Percentiles rank a stretch among this genome's conserved stretches.
Conservation (phyloP, 495 filamentous ascomycete genomes). For the Articulospora tetracladia region DNA sequence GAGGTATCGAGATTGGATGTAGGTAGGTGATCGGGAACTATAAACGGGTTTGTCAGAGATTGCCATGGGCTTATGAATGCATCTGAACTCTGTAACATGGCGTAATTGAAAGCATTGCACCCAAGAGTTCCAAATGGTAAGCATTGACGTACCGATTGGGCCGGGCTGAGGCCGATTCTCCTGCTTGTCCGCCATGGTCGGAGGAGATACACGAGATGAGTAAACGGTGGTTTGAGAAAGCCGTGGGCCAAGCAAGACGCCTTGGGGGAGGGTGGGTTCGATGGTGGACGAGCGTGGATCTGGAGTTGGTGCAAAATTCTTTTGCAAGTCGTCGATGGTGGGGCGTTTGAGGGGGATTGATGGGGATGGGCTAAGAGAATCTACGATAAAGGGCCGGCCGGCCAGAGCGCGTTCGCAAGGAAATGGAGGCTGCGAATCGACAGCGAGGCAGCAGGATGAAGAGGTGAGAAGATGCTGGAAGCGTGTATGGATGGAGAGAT, state of each 20-base stretch:
- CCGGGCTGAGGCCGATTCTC: conserved; percentile 11
- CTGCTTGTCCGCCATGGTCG: conserved; percentile 17
- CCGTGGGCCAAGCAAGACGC: neutral
- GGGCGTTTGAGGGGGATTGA: conserved; percentile 8
- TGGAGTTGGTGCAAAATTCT: conserved; percentile 1
- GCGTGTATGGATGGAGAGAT: too few relatives aligned
- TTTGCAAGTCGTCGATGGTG: conserved; percentile 10
- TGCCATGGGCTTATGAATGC: conserved; percentile 1
- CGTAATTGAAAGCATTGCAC: conserved; percentile 5
- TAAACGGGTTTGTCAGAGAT: conserved; percentile 14
- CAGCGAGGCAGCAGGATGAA: neutral
- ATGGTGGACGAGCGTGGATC: conserved; percentile 10
- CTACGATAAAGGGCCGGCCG: neutral
- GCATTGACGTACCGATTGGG: conserved; percentile 18
- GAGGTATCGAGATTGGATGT: conserved; percentile 20
- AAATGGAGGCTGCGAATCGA: neutral
- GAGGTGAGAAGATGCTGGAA: neutral
- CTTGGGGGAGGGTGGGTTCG: neutral
- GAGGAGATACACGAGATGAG: neutral
- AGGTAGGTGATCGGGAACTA: conserved; percentile 11
- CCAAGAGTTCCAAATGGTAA: conserved; percentile 13
- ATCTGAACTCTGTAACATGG: neutral
- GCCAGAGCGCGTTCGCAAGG: neutral
- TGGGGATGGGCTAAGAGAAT: neutral
- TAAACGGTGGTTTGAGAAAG: neutral